Conservation (phyloP, 2,329 filamentous ascomycete species). For the Coleophoma eucalyptorum region DNA sequence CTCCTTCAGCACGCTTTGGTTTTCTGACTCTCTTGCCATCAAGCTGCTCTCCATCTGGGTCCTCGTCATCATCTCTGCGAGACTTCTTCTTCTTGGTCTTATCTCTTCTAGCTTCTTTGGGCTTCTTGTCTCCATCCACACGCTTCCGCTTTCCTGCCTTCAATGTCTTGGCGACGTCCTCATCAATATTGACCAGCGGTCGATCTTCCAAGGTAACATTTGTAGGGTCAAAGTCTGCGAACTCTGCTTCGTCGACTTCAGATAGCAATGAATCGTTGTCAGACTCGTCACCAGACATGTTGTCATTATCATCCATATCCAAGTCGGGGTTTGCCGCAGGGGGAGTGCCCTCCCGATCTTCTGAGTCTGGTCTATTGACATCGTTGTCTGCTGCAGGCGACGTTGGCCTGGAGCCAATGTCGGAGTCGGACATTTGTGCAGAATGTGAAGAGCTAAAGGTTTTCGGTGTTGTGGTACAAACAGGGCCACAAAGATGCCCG, state of each 20-base stretch:
- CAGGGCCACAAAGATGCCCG: neutral
- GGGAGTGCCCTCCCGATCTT: conserved; percentile 17
- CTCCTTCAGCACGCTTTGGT: conserved; percentile 33
- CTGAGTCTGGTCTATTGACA: conserved; percentile 11
- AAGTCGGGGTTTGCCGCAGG: conserved; percentile 20
- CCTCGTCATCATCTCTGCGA: conserved; percentile 40
- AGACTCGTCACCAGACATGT: conserved; percentile 36
- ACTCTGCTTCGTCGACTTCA: conserved; percentile 67
- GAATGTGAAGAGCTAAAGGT: neutral
- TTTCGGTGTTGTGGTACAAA: neutral
- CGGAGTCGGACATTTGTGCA: conserved; percentile 23
- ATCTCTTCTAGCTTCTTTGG: conserved; percentile 59
- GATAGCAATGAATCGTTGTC: conserved; percentile 58
- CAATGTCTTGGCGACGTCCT: conserved; percentile 58
- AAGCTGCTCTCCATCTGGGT: conserved; percentile 44
- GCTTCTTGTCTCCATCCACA: conserved; percentile 64
- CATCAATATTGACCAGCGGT: conserved; percentile 59
- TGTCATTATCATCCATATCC: conserved; percentile 24
- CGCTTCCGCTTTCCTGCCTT: conserved; percentile 66
- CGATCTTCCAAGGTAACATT: conserved; percentile 60
- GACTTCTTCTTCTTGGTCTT: conserved; percentile 63
- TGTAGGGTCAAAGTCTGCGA: conserved; percentile 65
- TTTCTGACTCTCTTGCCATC: conserved; percentile 47
- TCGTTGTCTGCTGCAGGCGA: conserved; percentile 17
- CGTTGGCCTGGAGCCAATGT: conserved; percentile 13